Conservation (phyloP, 23 red algal genomes). For the Pyropia haitanensis region DNA sequence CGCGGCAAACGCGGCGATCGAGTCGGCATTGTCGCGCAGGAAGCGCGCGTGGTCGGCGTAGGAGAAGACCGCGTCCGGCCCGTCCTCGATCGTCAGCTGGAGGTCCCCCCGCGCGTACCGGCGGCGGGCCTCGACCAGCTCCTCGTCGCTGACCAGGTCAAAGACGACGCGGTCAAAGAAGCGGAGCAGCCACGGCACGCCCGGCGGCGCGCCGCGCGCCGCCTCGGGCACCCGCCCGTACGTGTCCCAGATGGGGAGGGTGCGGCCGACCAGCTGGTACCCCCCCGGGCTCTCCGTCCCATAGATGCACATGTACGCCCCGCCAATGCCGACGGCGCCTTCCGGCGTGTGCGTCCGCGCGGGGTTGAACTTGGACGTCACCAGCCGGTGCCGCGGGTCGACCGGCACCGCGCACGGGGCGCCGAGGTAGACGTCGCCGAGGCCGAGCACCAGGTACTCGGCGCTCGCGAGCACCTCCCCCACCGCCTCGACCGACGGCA, state of each 20-base stretch:
- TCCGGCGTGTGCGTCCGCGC: slow-evolving; percentile 56
- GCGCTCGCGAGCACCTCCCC: slow-evolving; percentile 23
- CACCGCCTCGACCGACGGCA: slow-evolving; percentile 20
- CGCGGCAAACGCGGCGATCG: slow-evolving; percentile 25
- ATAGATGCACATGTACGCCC: slow-evolving; percentile 64
- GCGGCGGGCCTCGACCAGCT: slow-evolving; percentile 27
- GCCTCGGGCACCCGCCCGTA: slow-evolving; percentile 41
- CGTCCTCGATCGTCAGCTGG: slow-evolving; percentile 28
- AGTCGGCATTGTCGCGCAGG: slow-evolving; percentile 5
- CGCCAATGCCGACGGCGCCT: slow-evolving; percentile 62
- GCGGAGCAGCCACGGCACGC: slow-evolving; percentile 49
- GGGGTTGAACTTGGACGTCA: slow-evolving; percentile 67
- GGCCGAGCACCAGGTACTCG: slow-evolving; percentile 67
- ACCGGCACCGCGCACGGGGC: slow-evolving; percentile 62
- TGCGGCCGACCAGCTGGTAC: slow-evolving; percentile 62
- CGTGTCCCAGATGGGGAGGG: slow-evolving; percentile 66
- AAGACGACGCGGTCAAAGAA: slow-evolving; percentile 55
- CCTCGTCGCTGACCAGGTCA: slow-evolving; percentile 39
- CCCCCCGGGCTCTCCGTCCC: slow-evolving; percentile 63
- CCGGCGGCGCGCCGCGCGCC: slow-evolving; percentile 24
- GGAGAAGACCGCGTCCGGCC: slow-evolving; percentile 24
- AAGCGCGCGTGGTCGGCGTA: slow-evolving; percentile 30
- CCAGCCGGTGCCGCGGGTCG: slow-evolving; percentile 38
- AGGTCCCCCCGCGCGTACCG: slow-evolving; percentile 32
- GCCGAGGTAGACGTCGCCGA: slow-evolving; percentile 61